A percentile compares a stretch with the other conserved stretches of the same genome.
Evolutionary conservation across 2,329 filamentous ascomycete species (phyloP).

Genomic region (Metarhizium brunneum): DNA sequence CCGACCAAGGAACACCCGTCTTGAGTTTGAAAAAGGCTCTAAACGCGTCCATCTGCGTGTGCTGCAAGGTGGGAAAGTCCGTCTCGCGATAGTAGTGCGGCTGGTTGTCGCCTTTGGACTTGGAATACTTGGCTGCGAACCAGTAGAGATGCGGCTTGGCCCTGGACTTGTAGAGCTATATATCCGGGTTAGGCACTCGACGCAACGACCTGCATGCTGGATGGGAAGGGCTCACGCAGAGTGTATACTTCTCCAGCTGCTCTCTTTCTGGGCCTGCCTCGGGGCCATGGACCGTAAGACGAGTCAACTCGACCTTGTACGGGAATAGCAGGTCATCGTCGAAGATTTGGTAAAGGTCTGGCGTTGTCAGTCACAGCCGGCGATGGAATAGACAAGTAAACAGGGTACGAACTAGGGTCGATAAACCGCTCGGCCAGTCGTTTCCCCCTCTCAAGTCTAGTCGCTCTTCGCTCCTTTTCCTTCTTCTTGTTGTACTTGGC

Average conservation of each 20-base stretch:
- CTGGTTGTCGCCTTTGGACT: conserved; percentile 26
- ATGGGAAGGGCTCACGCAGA: conserved; percentile 40
- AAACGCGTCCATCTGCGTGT: conserved; percentile 40
- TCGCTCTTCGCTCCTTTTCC: conserved; percentile 21
- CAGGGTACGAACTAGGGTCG: conserved; percentile 37
- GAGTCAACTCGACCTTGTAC: conserved; percentile 54
- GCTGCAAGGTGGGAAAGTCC: conserved; percentile 27
- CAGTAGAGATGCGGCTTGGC: conserved; percentile 50
- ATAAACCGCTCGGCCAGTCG: conserved; percentile 32
- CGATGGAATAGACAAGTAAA: not conserved
- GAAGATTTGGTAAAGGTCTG: conserved; percentile 57
- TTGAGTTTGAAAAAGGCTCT: conserved; percentile 46
- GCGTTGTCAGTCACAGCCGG: not conserved
- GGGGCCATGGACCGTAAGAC: conserved; percentile 26
- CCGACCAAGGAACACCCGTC: conserved; percentile 51
- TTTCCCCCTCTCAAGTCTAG: conserved; percentile 27
- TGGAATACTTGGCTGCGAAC: conserved; percentile 43
- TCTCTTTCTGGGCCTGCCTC: not conserved
- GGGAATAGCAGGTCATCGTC: conserved; percentile 48
- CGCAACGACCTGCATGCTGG: not conserved
- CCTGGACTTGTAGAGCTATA: conserved; percentile 61
- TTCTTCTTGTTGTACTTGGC: conserved; percentile 19
- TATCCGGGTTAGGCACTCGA: not conserved
- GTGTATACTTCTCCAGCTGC: conserved; percentile 14
- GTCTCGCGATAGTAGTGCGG: conserved; percentile 30